These are phyloP conservation scores for Priceomyces carsonii DNA, from an alignment of 805 yeast species.

Conservation along the genomic window DNA sequence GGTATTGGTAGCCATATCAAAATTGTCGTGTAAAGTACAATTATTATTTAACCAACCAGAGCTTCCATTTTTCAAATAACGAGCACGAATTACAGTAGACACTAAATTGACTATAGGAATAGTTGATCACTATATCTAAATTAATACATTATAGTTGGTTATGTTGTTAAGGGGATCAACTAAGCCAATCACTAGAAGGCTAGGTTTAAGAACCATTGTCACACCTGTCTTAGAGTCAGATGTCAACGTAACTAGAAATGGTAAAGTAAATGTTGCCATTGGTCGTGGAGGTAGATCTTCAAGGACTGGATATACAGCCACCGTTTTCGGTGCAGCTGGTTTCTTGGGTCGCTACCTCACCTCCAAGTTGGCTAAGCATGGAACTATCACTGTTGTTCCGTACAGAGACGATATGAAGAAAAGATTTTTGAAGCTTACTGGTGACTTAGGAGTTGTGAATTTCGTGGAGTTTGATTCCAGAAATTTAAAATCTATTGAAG, in stretches of 20 bases:
- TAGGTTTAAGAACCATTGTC: conserved; percentile 32
- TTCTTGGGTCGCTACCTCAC: conserved; percentile 73
- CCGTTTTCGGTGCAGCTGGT: conserved; percentile 84
- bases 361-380: conserved; percentile 77
- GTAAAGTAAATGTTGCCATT: conserved; percentile 68
- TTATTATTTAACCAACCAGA: conserved; percentile 32
- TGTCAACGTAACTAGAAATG: conserved; percentile 69
- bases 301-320: conserved; percentile 84
- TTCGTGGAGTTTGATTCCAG: conserved; percentile 81
- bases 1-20: too few relatives aligned
- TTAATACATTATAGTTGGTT: background rate
- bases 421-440: conserved; percentile 77
- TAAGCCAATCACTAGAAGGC: conserved; percentile 15
- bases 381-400: conserved; percentile 77
- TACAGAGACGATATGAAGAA: conserved; percentile 76
- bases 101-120: too few relatives aligned
- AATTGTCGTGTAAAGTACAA: conserved; percentile 6
- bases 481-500: conserved; percentile 73
- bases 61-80: conserved; percentile 16
- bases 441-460: conserved; percentile 86
- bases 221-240: conserved; percentile 53
- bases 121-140: conserved; percentile 6
- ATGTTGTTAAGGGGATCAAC: conserved; percentile 26
- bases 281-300: conserved; percentile 85
- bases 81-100: too few relatives aligned